Conservation (phyloP, 768 basidiomycete genomes). For the Clitopilus hobsonii region DNA sequence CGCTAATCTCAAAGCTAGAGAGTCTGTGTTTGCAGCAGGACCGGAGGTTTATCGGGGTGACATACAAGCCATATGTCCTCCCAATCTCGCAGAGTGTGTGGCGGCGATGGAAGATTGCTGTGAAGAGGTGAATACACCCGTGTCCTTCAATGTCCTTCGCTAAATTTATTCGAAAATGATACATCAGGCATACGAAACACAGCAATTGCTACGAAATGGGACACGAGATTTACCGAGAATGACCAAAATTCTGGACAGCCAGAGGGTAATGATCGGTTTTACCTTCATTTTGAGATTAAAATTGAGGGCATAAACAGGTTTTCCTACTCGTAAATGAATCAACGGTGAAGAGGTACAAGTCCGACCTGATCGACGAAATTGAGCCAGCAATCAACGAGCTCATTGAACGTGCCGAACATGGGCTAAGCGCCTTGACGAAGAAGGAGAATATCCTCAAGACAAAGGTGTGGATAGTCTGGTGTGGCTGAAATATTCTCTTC, state of each 20-base stretch:
- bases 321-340: conserved; percentile 72
- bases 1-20: conserved; percentile 50
- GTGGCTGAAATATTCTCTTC: not conserved
- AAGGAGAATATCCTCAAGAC: conserved; percentile 56
- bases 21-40: conserved; percentile 69
- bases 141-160: too few species aligned
- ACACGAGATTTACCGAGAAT: conserved; percentile 71
- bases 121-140: conserved; percentile 50
- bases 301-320: conserved; percentile 37
- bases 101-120: conserved; percentile 77
- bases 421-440: conserved; percentile 55
- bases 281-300: not conserved
- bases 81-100: conserved; percentile 71
- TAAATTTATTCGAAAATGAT: too few species aligned
- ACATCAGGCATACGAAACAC: conserved; percentile 59
- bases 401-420: conserved; percentile 65
- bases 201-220: conserved; percentile 63
- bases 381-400: conserved; percentile 79
- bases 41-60: conserved; percentile 65
- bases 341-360: conserved; percentile 69
- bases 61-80: conserved; percentile 60
- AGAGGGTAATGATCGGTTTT: conserved; percentile 41
- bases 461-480: conserved; percentile 40
- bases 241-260: conserved; percentile 59
- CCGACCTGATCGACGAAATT: conserved; percentile 72